These are phyloP conservation scores for Gossypium lobatum DNA, from an alignment of 441 rosid species.

Conservation along the genomic window DNA sequence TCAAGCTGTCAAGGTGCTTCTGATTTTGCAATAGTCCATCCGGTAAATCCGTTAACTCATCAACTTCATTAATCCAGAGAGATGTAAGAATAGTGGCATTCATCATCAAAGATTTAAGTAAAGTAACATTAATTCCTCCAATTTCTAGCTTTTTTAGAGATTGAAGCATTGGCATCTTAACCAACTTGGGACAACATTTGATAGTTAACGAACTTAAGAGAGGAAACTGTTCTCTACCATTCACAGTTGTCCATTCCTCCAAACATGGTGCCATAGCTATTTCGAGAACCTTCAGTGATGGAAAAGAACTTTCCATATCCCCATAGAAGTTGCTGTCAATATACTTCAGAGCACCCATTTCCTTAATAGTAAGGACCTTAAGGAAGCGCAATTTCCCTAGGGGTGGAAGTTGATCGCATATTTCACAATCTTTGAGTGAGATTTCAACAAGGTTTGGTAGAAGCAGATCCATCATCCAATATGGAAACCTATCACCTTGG, in stretches of 20 bases:
- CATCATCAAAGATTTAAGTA: neutral
- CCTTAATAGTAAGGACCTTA: fast-evolving
- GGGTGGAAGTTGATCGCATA: no score
- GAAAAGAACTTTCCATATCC: no score
- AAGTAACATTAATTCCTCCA: neutral
- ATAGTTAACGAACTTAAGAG: neutral
- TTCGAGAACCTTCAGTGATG: no score
- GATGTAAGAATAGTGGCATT: neutral
- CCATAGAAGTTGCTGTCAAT: no score
- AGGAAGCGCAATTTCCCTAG: no score
- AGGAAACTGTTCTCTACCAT: neutral
- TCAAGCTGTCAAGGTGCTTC: neutral
- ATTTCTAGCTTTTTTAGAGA: neutral
- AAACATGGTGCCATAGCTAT: no score
- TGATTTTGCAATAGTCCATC: neutral
- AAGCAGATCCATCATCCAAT: no score
- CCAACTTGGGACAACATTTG: neutral
- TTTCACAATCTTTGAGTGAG: no score
- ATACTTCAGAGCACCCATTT: no score
- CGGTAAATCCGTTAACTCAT: neutral
- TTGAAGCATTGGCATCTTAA: conserved; percentile 4
- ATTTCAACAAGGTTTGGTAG: no score
- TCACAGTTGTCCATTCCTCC: conserved; percentile 7
- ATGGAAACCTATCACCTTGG: conserved; percentile 7
- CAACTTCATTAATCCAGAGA: fast-evolving